phyloP scores from a whole-genome alignment of 352 stramenopile species.

The Globisporangium apiculatum region DNA sequence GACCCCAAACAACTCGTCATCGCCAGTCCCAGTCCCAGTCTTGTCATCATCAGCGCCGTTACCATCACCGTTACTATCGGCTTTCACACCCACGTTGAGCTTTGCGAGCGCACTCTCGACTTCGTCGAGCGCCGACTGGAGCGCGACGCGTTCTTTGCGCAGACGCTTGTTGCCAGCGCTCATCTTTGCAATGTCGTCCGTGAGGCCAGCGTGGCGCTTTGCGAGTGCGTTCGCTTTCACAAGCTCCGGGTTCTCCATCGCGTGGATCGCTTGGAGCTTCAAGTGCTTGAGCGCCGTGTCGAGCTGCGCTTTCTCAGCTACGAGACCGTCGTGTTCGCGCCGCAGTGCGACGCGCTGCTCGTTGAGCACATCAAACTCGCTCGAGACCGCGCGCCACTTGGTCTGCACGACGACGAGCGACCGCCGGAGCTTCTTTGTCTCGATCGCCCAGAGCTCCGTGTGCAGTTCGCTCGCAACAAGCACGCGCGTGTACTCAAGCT shows the following conservation, averaged over 20 bases:
- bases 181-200: slow-evolving; percentile 82
- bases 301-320: slow-evolving; percentile 67
- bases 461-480: slow-evolving; percentile 77
- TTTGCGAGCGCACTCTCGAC: slow-evolving; percentile 62
- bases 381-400: slow-evolving; percentile 71
- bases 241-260: slow-evolving; percentile 76
- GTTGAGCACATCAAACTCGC: slow-evolving; percentile 64
- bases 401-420: slow-evolving; percentile 41
- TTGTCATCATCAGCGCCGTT: slow-evolving; percentile 23
- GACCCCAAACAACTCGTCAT: slow-evolving; percentile 69
- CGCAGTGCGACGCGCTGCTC: slow-evolving; percentile 45
- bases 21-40: background rate
- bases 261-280: slow-evolving; percentile 60
- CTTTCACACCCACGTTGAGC: slow-evolving; percentile 36
- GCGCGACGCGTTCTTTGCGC: slow-evolving; percentile 63
- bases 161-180: slow-evolving; percentile 77
- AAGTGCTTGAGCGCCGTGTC: slow-evolving; percentile 78
- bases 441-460: slow-evolving; percentile 81
- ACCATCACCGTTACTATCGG: slow-evolving; percentile 39
- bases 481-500: slow-evolving; percentile 73
- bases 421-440: slow-evolving; percentile 75
- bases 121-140: slow-evolving; percentile 64
- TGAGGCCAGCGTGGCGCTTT: slow-evolving; percentile 66
- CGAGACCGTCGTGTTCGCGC: slow-evolving; percentile 68
- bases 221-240: slow-evolving; percentile 69